Evolutionary conservation across 441 rosid species (phyloP), one percentile per base, ranked within the genome.

Genomic region (Adansonia grandidieri): DNA sequence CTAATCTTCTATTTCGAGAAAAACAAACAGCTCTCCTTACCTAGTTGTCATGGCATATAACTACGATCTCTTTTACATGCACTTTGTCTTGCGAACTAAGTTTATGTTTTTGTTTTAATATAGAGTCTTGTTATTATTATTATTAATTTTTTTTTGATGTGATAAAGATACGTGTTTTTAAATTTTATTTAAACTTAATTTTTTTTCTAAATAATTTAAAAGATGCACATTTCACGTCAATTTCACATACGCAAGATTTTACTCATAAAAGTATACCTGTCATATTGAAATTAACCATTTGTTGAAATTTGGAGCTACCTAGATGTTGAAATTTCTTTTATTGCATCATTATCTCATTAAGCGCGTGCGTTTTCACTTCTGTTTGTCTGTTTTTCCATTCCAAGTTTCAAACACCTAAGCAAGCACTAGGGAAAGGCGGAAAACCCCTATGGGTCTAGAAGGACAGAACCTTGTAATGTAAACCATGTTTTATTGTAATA

Each of bases 1-100:
- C 79, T 85, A 86, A 88, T 84, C 90, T 84, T 84, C 77, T 83
- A 75, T 82, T 85, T 84, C 88, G 77, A 81, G 84, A 14, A 78
- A 62, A 80, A 77, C 37, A 4, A 51, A 51, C 76, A 82, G 72
- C 69, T 78, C 85, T 76, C 58, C 78, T 81, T 82, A 80, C 82
- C 87, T 78, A 73, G 84, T 77, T 87, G 84, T 83, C 86, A 66
- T 82, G 67, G 64, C 32, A 54, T 72, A 44, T 13, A 48, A 63
- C 63, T 48, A 9, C 1, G 3, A 20, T 19, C 19, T 45, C 53
- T 48, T 53, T 70, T 40, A 19, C 51, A 14, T 48, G 54, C 47
- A 61, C 50, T 28, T 28, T 74, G 80, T 65, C 85, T 69, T 78
- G 24, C 53, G 74, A 67, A 60, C 20, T 28, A 77, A 77, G 63